A percentile compares a stretch with the other conserved stretches of the same genome.
These are phyloP conservation scores for Russula virescens DNA, from an alignment of 768 basidiomycete genomes.

Conservation along the genomic window DNA sequence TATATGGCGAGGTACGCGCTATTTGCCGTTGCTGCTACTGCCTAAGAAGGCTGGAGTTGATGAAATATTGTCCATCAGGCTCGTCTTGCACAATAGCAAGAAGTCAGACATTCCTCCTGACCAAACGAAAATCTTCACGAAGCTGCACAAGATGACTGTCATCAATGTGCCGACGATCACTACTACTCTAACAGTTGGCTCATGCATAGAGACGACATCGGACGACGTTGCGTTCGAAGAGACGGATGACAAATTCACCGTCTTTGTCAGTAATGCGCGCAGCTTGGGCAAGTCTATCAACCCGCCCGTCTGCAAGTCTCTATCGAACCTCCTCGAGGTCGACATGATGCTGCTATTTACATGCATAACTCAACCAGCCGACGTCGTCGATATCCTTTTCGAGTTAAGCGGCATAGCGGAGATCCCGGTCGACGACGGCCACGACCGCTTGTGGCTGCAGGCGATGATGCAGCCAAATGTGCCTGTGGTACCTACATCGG, in stretches of 20 bases:
- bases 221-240: constrained; percentile 12
- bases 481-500: constrained; percentile 2
- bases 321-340: constrained; percentile 7
- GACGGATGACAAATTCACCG: constrained; percentile 7
- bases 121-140: constrained; percentile 3
- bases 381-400: neutral
- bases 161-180: constrained; percentile 10
- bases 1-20: constrained; percentile 16
- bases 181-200: constrained; percentile 10
- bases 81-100: constrained; percentile 4
- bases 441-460: constrained; percentile 18
- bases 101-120: constrained; percentile 2
- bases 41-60: neutral
- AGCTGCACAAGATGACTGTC: constrained; percentile 17
- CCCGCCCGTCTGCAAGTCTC: constrained; percentile 1
- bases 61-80: neutral
- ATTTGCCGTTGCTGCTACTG: neutral
- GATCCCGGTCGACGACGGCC: constrained; percentile 7
- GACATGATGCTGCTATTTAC: constrained; percentile 1
- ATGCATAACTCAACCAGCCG: neutral
- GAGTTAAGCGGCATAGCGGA: neutral
- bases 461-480: constrained; percentile 10
- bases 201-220: neutral
- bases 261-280: constrained; percentile 8
- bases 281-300: neutral